phyloP scores from a whole-genome alignment of 768 basidiomycete species.

The Galerina sulciceps region DNA sequence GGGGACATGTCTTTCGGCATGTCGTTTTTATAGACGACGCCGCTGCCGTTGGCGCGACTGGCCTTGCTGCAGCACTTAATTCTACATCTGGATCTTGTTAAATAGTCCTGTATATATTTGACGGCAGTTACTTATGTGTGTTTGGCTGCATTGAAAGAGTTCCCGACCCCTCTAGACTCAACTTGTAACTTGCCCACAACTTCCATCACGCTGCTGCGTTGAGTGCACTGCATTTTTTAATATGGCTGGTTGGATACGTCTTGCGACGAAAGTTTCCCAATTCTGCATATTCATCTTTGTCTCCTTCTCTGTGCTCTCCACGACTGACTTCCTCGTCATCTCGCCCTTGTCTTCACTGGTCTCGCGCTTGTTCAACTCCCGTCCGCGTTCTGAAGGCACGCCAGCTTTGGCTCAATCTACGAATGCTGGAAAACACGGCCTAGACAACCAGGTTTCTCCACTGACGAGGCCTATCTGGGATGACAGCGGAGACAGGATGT shows the following conservation, averaged over 20 bases:
- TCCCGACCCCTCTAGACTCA: not conserved
- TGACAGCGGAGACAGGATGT: not conserved
- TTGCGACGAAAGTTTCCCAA: conserved; percentile 21
- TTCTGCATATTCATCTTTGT: conserved; percentile 29
- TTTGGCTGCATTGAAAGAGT: too few relatives aligned
- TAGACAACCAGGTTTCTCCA: conserved; percentile 3
- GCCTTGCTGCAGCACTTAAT: conserved; percentile 44
- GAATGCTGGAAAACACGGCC: not conserved
- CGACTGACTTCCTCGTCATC: conserved; percentile 43
- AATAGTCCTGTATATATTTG: not conserved
- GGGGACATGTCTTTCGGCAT: conserved; percentile 66
- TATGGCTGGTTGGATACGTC: conserved; percentile 16
- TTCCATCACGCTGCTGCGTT: too few relatives aligned
- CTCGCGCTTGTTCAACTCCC: conserved; percentile 26
- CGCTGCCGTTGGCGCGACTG: conserved; percentile 64
- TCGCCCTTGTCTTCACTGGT: conserved; percentile 33
- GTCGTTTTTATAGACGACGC: conserved; percentile 75
- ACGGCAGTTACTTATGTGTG: too few relatives aligned
- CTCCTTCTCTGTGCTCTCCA: conserved; percentile 45
- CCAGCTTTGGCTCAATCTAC: not conserved
- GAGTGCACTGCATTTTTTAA: not conserved
- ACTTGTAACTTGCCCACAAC: not conserved
- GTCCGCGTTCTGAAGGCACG: not conserved
- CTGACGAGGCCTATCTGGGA: not conserved
- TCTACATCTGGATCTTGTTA: not conserved